Conservation (phyloP, 805 yeast genomes). For the Ogataea ramenticola region DNA sequence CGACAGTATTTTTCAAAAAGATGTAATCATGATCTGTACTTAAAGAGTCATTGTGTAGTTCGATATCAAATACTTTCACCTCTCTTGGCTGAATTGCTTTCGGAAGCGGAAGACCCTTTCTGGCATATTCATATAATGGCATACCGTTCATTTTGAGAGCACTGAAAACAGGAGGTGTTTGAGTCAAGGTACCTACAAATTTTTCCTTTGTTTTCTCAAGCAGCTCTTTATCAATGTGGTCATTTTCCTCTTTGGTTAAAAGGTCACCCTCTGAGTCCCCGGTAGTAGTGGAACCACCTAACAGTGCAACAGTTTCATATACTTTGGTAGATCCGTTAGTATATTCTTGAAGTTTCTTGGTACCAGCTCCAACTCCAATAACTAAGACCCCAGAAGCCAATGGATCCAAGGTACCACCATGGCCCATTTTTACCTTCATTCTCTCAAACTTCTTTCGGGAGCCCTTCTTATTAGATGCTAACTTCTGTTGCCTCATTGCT, state of each 20-base stretch:
- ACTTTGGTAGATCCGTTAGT: conserved; percentile 69
- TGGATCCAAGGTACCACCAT: conserved; percentile 97
- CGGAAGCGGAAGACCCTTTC: conserved; percentile 82
- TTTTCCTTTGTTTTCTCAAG: conserved; percentile 45
- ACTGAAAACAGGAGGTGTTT: conserved; percentile 92
- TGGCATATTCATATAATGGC: conserved; percentile 89
- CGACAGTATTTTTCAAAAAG: conserved; percentile 34
- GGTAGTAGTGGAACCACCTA: conserved; percentile 89
- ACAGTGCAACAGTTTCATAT: conserved; percentile 75
- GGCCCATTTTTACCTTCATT: conserved; percentile 83
- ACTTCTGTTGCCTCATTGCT: conserved; percentile 39
- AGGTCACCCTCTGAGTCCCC: conserved; percentile 91
- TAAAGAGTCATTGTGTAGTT: conserved; percentile 47
- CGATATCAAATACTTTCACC: conserved; percentile 51
- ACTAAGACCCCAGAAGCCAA: conserved; percentile 91
- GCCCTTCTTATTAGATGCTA: conserved; percentile 35
- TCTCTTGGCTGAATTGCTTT: conserved; percentile 71
- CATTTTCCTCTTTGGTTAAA: conserved; percentile 46
- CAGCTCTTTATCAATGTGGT: conserved; percentile 48
- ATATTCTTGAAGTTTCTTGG: conserved; percentile 69
- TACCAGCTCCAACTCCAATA: conserved; percentile 88
- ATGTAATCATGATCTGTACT: conserved; percentile 48
- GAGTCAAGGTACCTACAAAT: conserved; percentile 76
- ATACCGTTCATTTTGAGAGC: conserved; percentile 94
- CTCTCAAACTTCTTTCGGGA: conserved; percentile 44